A percentile compares a stretch with the other conserved stretches of the same genome.
These are phyloP conservation scores for Euphorbia lathyris DNA, from an alignment of 345 rosid species.

Conservation along the genomic window DNA sequence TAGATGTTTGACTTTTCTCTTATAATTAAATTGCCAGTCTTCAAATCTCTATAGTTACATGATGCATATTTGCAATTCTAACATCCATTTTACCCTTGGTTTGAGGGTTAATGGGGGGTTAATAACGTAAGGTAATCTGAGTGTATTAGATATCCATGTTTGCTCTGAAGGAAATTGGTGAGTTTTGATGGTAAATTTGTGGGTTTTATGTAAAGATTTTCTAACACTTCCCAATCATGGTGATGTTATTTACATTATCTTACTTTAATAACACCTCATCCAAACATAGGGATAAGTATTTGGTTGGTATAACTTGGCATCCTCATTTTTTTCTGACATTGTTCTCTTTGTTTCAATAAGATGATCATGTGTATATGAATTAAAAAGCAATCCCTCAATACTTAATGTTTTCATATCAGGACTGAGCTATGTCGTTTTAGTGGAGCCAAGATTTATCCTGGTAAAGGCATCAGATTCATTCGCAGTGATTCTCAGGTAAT, in stretches of 20 bases:
- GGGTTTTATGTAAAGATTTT: no score
- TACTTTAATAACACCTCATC: no score
- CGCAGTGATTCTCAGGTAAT: conserved; percentile 34
- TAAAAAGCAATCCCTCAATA: background rate
- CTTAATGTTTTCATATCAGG: background rate
- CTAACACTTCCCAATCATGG: no score
- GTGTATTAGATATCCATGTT: no score
- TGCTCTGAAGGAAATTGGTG: no score
- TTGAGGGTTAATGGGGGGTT: no score
- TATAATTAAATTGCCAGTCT: background rate
- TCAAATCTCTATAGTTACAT: background rate
- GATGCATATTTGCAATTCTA: background rate
- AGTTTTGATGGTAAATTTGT: no score
- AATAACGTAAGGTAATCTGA: no score
- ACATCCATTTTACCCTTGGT: background rate
- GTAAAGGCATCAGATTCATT: conserved; percentile 30
- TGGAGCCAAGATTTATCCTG: conserved; percentile 33
- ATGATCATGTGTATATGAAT: background rate
- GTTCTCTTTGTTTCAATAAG: background rate
- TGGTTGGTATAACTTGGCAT: background rate
- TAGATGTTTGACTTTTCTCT: background rate
- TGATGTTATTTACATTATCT: no score
- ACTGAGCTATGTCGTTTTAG: conserved; percentile 34
- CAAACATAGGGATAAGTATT: no score
- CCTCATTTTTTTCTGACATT: background rate